Base-by-base conservation (phyloP, 2,329 filamentous ascomycete species). In the Pseudovirgaria hyperparasitica region DNA sequence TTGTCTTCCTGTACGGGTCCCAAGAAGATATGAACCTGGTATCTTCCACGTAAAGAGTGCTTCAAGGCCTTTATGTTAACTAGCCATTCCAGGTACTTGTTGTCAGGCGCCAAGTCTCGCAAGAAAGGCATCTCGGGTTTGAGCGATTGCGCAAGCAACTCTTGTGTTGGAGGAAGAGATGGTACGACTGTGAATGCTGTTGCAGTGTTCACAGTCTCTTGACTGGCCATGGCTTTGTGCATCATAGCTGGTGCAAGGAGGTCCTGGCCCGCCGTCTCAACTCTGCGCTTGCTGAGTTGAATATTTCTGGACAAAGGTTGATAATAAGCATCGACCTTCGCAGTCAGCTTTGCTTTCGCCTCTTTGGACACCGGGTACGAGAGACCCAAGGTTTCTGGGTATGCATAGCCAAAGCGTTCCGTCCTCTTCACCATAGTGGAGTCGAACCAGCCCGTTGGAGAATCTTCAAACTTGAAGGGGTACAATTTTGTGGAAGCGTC, bases 21-120 rank as follows among this genome's bases (percentile, higher is more conserved):
- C 3, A 57, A 40, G 39, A 56, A 55, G 25, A 56, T 29, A 31
- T 52, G 44, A 11, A 57, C 43, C 20, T 41, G 45, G 39, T 51
- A 56, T 3, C 48, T 46, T 32, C 47, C 45, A 3, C 36, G 35
- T 18, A 55, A 42, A 10, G 43, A 39, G 26, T 53, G 46, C 30
- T 54, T 56, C 13, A 43, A 36, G 16, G 47, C 44, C 27, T 46
- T 46, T 27, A 57, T 34, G 26, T 55, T 54, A 17, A 39, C 41
- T 14, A 55, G 47, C 30, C 51, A 57, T 36, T 54, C 45, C 2
- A 35, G 39, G 31, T 51, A 52, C 10, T 25, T 30, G n/a, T 31
- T 27, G 13, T 36, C 20, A 6, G 23, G 30, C 6, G 34, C 30
- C 9, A 40, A 27, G 23, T 34, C 22, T 2, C 16, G 18, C 5